phyloP scores from a whole-genome alignment of 371 early-diverging fungal genomes.

The Catenaria anguillulae region DNA sequence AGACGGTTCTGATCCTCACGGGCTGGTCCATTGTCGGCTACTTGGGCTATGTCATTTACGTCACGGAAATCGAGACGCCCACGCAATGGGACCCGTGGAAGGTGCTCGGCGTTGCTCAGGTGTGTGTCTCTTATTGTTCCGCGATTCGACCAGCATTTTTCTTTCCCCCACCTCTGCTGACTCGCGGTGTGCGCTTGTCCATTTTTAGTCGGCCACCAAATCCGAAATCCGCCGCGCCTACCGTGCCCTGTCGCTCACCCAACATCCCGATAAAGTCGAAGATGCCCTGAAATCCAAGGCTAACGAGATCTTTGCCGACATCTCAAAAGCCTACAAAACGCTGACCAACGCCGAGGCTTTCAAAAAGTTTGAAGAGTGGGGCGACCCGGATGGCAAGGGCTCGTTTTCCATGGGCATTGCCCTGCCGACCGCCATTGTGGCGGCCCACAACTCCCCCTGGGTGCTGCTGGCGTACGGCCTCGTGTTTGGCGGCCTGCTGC shows the following conservation, averaged over 20 bases:
- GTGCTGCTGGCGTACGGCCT: conserved; percentile 70
- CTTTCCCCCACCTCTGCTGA: neutral
- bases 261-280: conserved; percentile 75
- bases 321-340: conserved; percentile 79
- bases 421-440: conserved; percentile 76
- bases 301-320: conserved; percentile 50
- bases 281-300: conserved; percentile 42
- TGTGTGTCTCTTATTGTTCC: too few species aligned
- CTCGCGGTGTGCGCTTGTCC: too few species aligned
- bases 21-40: conserved; percentile 59
- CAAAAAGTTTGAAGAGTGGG: conserved; percentile 82
- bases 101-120: conserved; percentile 71
- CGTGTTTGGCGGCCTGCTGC: conserved; percentile 76
- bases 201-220: conserved; percentile 19
- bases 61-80: conserved; percentile 44
- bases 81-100: conserved; percentile 83
- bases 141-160: neutral
- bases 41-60: conserved; percentile 58
- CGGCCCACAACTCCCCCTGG: conserved; percentile 56
- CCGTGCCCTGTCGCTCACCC: conserved; percentile 54
- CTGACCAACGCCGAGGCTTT: conserved; percentile 82
- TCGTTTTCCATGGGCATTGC: conserved; percentile 88
- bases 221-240: conserved; percentile 56
- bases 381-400: conserved; percentile 91
- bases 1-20: neutral